A percentile compares a stretch with the other conserved stretches of the same genome.
Evolutionary conservation across 2,329 filamentous ascomycete genomes (phyloP).

Genomic region (Colletotrichum spaethianum): DNA sequence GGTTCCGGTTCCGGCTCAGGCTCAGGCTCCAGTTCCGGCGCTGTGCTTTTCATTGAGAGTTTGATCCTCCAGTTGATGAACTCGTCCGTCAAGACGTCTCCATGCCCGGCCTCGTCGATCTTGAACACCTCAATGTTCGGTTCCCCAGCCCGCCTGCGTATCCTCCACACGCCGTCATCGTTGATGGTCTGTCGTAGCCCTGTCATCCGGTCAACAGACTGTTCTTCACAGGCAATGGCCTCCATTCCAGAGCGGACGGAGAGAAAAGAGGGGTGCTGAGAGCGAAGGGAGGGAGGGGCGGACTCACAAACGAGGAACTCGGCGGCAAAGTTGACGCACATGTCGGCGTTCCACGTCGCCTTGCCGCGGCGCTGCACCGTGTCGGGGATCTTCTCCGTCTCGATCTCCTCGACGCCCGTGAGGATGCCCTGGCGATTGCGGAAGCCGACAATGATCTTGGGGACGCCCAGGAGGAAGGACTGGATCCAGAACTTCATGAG

Average conservation of each 20-base stretch:
- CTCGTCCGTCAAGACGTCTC: slow-evolving; percentile 80
- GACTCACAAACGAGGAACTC: slow-evolving; percentile 81
- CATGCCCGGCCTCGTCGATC: slow-evolving; percentile 81
- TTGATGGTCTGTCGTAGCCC: slow-evolving; percentile 75
- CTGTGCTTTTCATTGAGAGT: slow-evolving; percentile 55
- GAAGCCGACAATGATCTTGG: slow-evolving; percentile 92
- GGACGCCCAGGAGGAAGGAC: slow-evolving; percentile 93
- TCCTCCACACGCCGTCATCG: slow-evolving; percentile 85
- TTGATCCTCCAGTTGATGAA: slow-evolving; percentile 84
- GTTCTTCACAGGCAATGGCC: neutral
- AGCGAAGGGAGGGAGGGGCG: too few species aligned
- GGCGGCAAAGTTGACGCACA: slow-evolving; percentile 91
- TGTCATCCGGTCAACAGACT: slow-evolving; percentile 49
- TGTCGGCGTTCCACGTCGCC: slow-evolving; percentile 88
- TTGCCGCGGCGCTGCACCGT: slow-evolving; percentile 78
- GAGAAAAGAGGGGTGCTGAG: neutral
- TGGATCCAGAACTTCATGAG: slow-evolving; percentile 97
- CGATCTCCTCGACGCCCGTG: slow-evolving; percentile 80
- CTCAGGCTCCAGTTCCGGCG: slow-evolving; percentile 27
- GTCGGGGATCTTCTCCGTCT: slow-evolving; percentile 83
- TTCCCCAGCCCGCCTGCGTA: slow-evolving; percentile 75
- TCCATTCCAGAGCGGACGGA: neutral
- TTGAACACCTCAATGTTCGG: slow-evolving; percentile 80
- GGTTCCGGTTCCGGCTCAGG: slow-evolving; percentile 21
- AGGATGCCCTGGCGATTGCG: slow-evolving; percentile 82